phyloP scores from a whole-genome alignment of 1,284 basidiomycete species.

The Apiotrichum gracile region DNA sequence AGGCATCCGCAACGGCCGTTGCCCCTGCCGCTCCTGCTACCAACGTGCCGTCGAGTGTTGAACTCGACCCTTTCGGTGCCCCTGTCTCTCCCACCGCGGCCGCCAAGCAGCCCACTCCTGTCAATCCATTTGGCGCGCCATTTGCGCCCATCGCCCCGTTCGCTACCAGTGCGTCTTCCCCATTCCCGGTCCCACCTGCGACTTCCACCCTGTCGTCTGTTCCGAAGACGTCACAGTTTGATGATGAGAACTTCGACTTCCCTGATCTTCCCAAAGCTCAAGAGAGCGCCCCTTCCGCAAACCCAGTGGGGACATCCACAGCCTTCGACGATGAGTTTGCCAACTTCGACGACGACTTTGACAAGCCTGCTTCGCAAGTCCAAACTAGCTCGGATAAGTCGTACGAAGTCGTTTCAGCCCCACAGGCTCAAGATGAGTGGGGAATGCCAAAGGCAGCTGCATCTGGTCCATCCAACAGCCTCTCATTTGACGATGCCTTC shows the following conservation, averaged over 20 bases:
- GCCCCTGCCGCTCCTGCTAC: background rate
- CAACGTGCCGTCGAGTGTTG: background rate
- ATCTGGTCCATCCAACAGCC: constrained; percentile 14
- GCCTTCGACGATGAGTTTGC: constrained; percentile 47
- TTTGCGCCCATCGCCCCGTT: background rate
- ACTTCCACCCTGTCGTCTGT: background rate
- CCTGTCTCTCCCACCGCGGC: background rate
- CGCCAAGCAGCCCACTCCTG: background rate
- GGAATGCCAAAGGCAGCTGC: constrained; percentile 6
- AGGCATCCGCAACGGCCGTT: constrained; percentile 7
- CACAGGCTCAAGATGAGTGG: constrained; percentile 24
- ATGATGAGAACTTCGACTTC: constrained; percentile 83
- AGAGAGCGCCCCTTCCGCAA: too few species aligned
- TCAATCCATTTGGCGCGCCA: background rate
- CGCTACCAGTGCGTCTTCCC: background rate
- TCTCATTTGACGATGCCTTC: constrained; percentile 57
- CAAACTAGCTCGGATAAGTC: constrained; percentile 26
- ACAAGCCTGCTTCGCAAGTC: constrained; percentile 19
- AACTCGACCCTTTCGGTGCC: background rate
- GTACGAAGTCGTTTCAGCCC: constrained; percentile 39
- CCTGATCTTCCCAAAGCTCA: constrained; percentile 53
- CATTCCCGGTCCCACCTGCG: too few species aligned
- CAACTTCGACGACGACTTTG: constrained; percentile 51
- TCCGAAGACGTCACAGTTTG: constrained; percentile 52
- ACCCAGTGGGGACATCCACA: background rate